Evolutionary conservation across 2,329 filamentous ascomycete species (phyloP).

Genomic region (Colletotrichum navitas): DNA sequence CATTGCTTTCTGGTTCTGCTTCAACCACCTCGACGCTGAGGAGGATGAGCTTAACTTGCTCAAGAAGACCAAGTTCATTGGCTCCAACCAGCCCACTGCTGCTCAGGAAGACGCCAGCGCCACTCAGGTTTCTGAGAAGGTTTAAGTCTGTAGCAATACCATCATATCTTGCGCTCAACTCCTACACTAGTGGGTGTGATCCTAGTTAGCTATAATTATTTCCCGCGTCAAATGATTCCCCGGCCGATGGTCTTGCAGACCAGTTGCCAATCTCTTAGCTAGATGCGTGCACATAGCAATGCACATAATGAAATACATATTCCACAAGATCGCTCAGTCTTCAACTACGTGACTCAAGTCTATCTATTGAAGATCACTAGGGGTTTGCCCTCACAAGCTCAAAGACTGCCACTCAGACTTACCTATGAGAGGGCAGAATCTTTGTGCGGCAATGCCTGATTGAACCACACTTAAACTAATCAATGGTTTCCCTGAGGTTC

Average conservation of each 20-base stretch:
- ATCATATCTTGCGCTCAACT: background rate
- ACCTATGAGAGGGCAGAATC: no score
- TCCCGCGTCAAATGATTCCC: slow-evolving; percentile 42
- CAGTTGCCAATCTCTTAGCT: slow-evolving; percentile 28
- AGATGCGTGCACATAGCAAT: slow-evolving; percentile 26
- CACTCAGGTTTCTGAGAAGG: slow-evolving; percentile 28
- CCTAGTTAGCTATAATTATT: slow-evolving; percentile 38
- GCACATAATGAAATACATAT: slow-evolving; percentile 30
- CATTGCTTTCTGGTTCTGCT: slow-evolving; percentile 75
- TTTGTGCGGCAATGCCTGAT: no score
- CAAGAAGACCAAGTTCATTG: slow-evolving; percentile 58
- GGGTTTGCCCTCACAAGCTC: no score
- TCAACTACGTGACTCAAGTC: background rate
- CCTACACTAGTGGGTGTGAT: background rate
- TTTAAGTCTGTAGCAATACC: slow-evolving; percentile 5
- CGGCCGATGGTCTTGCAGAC: slow-evolving; percentile 30
- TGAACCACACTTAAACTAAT: no score
- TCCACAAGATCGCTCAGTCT: background rate
- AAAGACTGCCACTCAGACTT: no score
- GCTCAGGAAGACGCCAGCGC: slow-evolving; percentile 18
- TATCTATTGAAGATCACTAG: background rate
- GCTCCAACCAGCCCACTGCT: slow-evolving; percentile 54
- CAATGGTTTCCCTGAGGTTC: no score
- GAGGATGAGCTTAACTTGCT: slow-evolving; percentile 79
- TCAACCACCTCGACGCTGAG: slow-evolving; percentile 72